Evolutionary conservation across 805 yeast genomes (phyloP), one percentile per base, ranked within the genome.

Genomic region (Zygotorulaspora chibaensis): DNA sequence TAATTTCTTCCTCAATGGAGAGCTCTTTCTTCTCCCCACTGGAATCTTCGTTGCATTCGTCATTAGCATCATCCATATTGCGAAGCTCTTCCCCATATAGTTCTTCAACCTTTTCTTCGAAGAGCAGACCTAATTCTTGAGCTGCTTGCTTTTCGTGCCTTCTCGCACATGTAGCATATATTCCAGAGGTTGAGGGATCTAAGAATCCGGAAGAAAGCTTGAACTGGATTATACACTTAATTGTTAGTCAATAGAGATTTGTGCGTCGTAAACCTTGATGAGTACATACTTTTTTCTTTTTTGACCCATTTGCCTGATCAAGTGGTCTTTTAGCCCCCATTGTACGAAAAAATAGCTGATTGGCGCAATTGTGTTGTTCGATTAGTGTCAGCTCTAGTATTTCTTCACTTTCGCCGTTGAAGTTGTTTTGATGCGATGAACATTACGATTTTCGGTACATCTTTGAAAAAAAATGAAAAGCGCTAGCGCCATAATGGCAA

Each of bases 161-260:
- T 55, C 96, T 75, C 40, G 80, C 78, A 65, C 97, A 91, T 0
- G 98, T 86, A 10, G 89, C 96, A 65, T 86, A 93, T 0, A 93
- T 74, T 0, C 99, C 99, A 31, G 83, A 70, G 44, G 93, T 85
- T 33, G 84, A 84, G 0, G 96, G 96, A 57, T 90, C 96, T 15
- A 90, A 34, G 35, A 59, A 55, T 3, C 64, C 65, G 13, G 58
- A 35, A 9, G 64, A 50, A 41, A 53, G 60, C 72, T 73, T 58
- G 46, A 54, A 62, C 58, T 55, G 31, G 15, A 16, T 25, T 23
- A 25, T 15, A 30, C n/a, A 23, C 27, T 23, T 16, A n/a, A 25
- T 28, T 28, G 29, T 18, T 30, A 12, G 4, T 7, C 42, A 35
- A 30, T 37, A 28, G 30, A 43, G n/a, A 31, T 16, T 15, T 23